Evolutionary conservation across 1,139 yeast genomes (phyloP), one percentile per base, ranked within the genome.

Genomic region (Sugiyamaella xylanicola): DNA sequence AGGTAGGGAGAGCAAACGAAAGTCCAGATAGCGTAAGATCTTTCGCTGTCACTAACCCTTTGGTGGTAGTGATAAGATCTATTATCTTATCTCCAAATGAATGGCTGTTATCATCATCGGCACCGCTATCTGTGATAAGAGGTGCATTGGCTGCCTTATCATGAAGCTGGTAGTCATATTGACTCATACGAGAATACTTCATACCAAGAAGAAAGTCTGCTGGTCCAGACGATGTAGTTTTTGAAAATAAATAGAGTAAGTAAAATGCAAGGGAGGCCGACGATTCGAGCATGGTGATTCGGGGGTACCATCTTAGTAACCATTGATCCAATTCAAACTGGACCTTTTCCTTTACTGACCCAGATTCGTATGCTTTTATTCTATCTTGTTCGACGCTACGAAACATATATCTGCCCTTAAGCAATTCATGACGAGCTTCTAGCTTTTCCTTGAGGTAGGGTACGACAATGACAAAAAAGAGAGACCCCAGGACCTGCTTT

Each of bases 361-460:
- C 53, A 13, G 48, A 35, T 46, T 57, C 57, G 20, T 56, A 54
- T 7, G 57, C 58, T 15, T 56, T 77, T 73, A 50, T 68, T 61
- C 55, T 65, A 62, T 42, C 78, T 48, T 51, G 56, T 5, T 77
- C 78, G 45, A 80, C 68, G 58, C 77, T 80, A 52, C 78, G 75
- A 51, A 86, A 77, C 49, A 84, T 69, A 57, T 77, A 76, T 57
- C 81, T 78, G 1, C 92, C 87, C 60, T 81, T 77, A 68, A 88
- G 75, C 51, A 78, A 74, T 59, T 88, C 95, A 68, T 84, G 85
- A 56, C 82, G 71, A 17, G 81, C 79, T 59, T 86, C 87, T 52
- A 87, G 72, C 65, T 89, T 90, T 59, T 85, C 92, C 55, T 75
- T 76, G 15, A 90, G 15, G 64, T 91, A 93, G 0, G 93, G 86